Evolutionary conservation across 352 stramenopile species (phyloP).

Genomic region (Phytophthora chlamydospora): DNA sequence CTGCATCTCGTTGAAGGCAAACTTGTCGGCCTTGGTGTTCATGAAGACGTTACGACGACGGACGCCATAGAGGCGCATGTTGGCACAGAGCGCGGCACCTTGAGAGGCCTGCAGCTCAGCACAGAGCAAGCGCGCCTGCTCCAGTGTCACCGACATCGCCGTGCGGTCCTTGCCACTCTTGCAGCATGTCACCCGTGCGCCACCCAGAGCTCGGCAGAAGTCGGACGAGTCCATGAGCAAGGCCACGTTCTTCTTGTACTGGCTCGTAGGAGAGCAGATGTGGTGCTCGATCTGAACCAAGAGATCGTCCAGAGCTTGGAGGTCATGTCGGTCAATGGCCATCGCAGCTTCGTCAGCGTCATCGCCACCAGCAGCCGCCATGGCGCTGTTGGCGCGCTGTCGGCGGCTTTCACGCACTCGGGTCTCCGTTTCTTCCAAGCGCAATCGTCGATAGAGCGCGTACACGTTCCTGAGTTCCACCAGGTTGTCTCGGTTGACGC

Average conservation of each 20-base stretch:
- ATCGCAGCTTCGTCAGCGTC: slow-evolving; percentile 35
- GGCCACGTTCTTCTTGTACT: slow-evolving; percentile 86
- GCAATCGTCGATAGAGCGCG: slow-evolving; percentile 52
- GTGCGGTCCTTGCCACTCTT: slow-evolving; percentile 98
- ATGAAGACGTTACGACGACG: slow-evolving; percentile 84
- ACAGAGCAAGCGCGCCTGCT: slow-evolving; percentile 82
- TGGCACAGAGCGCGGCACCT: slow-evolving; percentile 61
- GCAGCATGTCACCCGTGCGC: slow-evolving; percentile 95
- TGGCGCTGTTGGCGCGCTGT: slow-evolving; percentile 23
- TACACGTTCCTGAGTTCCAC: slow-evolving; percentile 71
- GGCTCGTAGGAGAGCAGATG: slow-evolving; percentile 65
- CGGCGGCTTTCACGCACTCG: slow-evolving; percentile 34
- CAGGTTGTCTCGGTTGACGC: slow-evolving; percentile 85
- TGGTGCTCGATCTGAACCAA: slow-evolving; percentile 76
- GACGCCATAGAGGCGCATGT: slow-evolving; percentile 79
- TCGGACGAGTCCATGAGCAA: slow-evolving; percentile 84
- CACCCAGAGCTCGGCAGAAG: slow-evolving; percentile 88
- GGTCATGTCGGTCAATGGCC: slow-evolving; percentile 39
- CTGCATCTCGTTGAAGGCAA: slow-evolving; percentile 90
- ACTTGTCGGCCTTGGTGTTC: slow-evolving; percentile 86
- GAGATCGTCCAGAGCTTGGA: slow-evolving; percentile 70
- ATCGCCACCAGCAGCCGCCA: slow-evolving; percentile 7
- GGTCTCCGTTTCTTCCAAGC: slow-evolving; percentile 46
- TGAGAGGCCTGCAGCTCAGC: slow-evolving; percentile 64
- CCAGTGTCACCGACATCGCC: slow-evolving; percentile 97